These are phyloP conservation scores for Physcomitrium patens DNA, from an alignment of 225 moss, liverwort and hornwort genomes.

Conservation along the genomic window DNA sequence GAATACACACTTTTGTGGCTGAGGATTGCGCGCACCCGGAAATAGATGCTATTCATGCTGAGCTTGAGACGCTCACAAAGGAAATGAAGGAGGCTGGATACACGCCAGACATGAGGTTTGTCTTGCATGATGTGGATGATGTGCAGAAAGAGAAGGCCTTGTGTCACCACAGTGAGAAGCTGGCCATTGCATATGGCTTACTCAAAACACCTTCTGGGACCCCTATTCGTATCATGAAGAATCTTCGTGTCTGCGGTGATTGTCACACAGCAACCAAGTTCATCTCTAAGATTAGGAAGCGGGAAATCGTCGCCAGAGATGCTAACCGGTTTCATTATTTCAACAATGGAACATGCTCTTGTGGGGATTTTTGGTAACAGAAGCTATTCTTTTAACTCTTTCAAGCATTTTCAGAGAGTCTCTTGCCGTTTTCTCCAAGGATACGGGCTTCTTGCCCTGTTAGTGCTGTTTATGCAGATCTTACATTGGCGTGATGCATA, in stretches of 20 bases:
- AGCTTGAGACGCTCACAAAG: slow-evolving; percentile 36
- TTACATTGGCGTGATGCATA: too few species aligned
- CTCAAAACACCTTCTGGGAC: slow-evolving; percentile 45
- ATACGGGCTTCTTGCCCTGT: too few species aligned
- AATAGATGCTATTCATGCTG: slow-evolving; percentile 39
- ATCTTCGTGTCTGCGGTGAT: slow-evolving; percentile 61
- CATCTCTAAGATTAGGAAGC: slow-evolving; percentile 55
- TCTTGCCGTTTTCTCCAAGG: too few species aligned
- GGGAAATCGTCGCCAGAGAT: slow-evolving; percentile 57
- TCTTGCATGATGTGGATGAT: slow-evolving; percentile 58
- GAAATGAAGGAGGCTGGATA: slow-evolving; percentile 51
- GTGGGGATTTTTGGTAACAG: slow-evolving; percentile 59
- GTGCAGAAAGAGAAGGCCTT: slow-evolving; percentile 42
- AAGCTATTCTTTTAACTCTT: not conserved
- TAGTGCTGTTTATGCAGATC: too few species aligned
- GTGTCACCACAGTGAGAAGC: slow-evolving; percentile 63
- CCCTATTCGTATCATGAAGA: slow-evolving; percentile 50
- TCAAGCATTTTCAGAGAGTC: not conserved
- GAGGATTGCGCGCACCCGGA: slow-evolving; percentile 40
- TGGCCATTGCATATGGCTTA: slow-evolving; percentile 59
- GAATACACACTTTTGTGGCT: slow-evolving; percentile 43
- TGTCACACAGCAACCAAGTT: slow-evolving; percentile 54
- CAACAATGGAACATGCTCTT: slow-evolving; percentile 52
- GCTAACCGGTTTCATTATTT: slow-evolving; percentile 57
- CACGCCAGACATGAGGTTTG: slow-evolving; percentile 51